These are phyloP conservation scores for Simmondsia chinensis DNA, from an alignment of 148 eudicot species.

Conservation along the genomic window DNA sequence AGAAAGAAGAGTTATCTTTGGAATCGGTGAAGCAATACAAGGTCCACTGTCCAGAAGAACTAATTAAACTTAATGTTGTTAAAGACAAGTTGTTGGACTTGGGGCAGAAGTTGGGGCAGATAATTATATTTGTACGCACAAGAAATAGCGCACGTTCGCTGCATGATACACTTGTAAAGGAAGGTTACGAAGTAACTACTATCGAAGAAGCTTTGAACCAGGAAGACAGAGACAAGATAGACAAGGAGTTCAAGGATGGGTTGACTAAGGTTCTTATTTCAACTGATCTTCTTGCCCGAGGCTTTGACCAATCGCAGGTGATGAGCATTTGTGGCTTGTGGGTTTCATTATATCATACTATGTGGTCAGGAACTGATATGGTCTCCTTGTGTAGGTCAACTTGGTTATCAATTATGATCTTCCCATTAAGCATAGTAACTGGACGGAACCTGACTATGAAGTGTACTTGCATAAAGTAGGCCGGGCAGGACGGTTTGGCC, in stretches of 20 bases:
- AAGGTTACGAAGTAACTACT: slow-evolving; percentile 86
- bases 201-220: slow-evolving; percentile 78
- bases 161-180: slow-evolving; percentile 56
- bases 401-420: slow-evolving; percentile 91
- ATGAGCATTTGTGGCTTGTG: slow-evolving; percentile 3
- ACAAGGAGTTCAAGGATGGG: slow-evolving; percentile 84
- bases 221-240: slow-evolving; percentile 81
- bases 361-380: too few relatives aligned
- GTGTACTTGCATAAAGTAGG: slow-evolving; percentile 94
- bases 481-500: slow-evolving; percentile 95
- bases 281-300: slow-evolving; percentile 89
- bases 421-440: slow-evolving; percentile 34
- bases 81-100: slow-evolving; percentile 71
- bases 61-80: slow-evolving; percentile 54
- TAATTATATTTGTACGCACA: slow-evolving; percentile 75
- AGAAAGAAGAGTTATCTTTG: slow-evolving; percentile 78
- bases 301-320: slow-evolving; percentile 90
- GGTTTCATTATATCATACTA: too few relatives aligned
- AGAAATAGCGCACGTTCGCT: slow-evolving; percentile 55
- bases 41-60: slow-evolving; percentile 74
- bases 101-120: slow-evolving; percentile 80
- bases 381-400: slow-evolving; percentile 66
- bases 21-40: slow-evolving; percentile 83
- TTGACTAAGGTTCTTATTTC: slow-evolving; percentile 87
- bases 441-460: slow-evolving; percentile 72